Evolutionary conservation across 2,329 filamentous ascomycete genomes (phyloP).

Genomic region (Fonsecaea monophora): DNA sequence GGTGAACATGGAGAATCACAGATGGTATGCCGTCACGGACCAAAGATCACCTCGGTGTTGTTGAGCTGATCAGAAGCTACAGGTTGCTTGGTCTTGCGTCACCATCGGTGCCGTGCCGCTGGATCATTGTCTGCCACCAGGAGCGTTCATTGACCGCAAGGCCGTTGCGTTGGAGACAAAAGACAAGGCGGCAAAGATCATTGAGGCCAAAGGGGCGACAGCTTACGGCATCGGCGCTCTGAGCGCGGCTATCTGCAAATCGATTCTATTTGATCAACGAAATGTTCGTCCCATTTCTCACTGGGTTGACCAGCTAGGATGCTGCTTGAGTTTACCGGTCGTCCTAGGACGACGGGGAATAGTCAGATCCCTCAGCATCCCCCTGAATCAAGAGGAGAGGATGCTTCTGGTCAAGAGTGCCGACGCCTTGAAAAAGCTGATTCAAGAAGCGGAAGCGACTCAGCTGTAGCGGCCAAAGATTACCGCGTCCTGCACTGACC

Average conservation of each 20-base stretch:
- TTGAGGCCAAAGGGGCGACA: constrained; percentile 59
- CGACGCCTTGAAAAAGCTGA: constrained; percentile 24
- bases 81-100: constrained; percentile 55
- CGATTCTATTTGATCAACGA: constrained; percentile 57
- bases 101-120: constrained; percentile 54
- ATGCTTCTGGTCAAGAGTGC: constrained; percentile 31
- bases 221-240: constrained; percentile 60
- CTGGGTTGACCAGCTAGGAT: constrained; percentile 55
- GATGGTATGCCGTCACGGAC: constrained; percentile 44
- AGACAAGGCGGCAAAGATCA: constrained; percentile 56
- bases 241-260: constrained; percentile 57
- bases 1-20: constrained; percentile 60
- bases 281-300: constrained; percentile 58
- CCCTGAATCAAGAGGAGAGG: constrained; percentile 37
- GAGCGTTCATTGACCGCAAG: constrained; percentile 42
- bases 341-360: constrained; percentile 58
- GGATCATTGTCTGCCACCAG: constrained; percentile 44
- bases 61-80: constrained; percentile 10
- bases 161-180: constrained; percentile 55
- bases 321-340: constrained; percentile 59
- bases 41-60: not conserved
- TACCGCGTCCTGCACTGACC: not conserved
- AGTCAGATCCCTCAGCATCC: constrained; percentile 44
- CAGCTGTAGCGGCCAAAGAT: not conserved
- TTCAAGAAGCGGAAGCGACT: constrained; percentile 28